Evolutionary conservation across 2,329 filamentous ascomycete species (phyloP).

Genomic region (Teratosphaeria viscida): DNA sequence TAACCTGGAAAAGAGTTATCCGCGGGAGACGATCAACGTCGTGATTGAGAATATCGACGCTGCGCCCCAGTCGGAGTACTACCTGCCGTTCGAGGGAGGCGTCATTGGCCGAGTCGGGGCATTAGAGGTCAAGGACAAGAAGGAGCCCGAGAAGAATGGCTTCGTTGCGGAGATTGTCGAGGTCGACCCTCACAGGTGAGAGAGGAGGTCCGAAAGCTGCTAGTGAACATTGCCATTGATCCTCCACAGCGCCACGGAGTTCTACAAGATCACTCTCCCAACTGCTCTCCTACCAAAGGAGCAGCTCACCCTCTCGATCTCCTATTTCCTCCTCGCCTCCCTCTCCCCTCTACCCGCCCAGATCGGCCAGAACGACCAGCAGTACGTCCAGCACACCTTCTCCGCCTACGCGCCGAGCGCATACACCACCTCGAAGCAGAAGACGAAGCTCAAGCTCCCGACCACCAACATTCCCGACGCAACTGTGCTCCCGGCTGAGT

Average conservation of each 20-base stretch:
- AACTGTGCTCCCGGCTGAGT: constrained; percentile 46
- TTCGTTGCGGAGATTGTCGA: constrained; percentile 60
- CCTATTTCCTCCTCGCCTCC: constrained; percentile 70
- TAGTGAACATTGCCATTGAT: constrained; percentile 2
- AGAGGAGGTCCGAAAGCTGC: not conserved
- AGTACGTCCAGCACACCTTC: constrained; percentile 79
- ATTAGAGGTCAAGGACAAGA: constrained; percentile 87
- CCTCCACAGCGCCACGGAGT: constrained; percentile 42
- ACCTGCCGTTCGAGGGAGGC: constrained; percentile 69
- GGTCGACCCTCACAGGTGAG: constrained; percentile 44
- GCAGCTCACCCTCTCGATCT: constrained; percentile 79
- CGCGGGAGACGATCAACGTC: constrained; percentile 86
- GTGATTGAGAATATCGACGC: constrained; percentile 78
- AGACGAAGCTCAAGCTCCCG: constrained; percentile 90
- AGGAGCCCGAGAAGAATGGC: constrained; percentile 54
- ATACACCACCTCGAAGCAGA: constrained; percentile 83
- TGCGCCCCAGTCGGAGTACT: constrained; percentile 79
- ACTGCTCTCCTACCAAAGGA: constrained; percentile 62
- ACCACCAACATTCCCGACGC: constrained; percentile 73
- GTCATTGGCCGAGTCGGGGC: constrained; percentile 70
- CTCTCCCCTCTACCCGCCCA: constrained; percentile 68
- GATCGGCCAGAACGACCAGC: constrained; percentile 75
- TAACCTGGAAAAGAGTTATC: constrained; percentile 87
- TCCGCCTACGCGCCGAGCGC: constrained; percentile 74
- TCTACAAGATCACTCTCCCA: constrained; percentile 74